Base-by-base conservation (phyloP, 208 protist species). In the Trypanosoma cruzi region DNA sequence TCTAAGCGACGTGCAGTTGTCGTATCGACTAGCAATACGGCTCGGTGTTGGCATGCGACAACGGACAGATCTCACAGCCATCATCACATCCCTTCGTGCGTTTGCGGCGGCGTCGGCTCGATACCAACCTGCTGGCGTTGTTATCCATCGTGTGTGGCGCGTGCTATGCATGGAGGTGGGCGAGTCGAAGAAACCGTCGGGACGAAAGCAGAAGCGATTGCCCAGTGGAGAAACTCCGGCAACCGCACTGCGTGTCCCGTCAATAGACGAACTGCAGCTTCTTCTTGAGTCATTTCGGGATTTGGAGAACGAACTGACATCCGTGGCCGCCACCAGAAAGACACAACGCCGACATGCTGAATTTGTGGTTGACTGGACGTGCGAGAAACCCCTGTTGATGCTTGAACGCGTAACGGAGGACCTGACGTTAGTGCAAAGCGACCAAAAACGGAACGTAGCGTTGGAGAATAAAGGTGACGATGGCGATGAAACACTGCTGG, bases 1-100 rank as follows among this genome's bases (percentile, higher is more conserved):
- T 24, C 40, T 78, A 7, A 59, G 67, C 10, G 75, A 84, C 31
- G 31, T 54, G 14, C 77, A 68, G 13, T 52, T 73, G 64, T 76
- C 73, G 1, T 75, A 77, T 36, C 77, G 80, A 11, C 14, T 82
- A 0, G 40, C 80, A 1, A 59, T 82, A n/a, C 80, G 84, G 32
- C 63, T 89, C 20, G 84, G 72, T 14, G 31, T 89, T 59, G 52
- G 52, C 34, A 56, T 77, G 64, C 84, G 75, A 40, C 59, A 79
- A 34, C 73, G 76, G 2, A 71, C 76, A 58, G 84, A 86, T 53
- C 36, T 89, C 44, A 73, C 77, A 1, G 75, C 73, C 24, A 46
- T 81, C 11, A 52, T 84, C 14, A 54, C 49, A 2, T 69, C 72
- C 5, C 50, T 89, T 13, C 68, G 75, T 32, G 64, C 73, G 8